Base-by-base conservation (phyloP, 495 filamentous ascomycete genomes). In the Parachaetomium inaequale region DNA sequence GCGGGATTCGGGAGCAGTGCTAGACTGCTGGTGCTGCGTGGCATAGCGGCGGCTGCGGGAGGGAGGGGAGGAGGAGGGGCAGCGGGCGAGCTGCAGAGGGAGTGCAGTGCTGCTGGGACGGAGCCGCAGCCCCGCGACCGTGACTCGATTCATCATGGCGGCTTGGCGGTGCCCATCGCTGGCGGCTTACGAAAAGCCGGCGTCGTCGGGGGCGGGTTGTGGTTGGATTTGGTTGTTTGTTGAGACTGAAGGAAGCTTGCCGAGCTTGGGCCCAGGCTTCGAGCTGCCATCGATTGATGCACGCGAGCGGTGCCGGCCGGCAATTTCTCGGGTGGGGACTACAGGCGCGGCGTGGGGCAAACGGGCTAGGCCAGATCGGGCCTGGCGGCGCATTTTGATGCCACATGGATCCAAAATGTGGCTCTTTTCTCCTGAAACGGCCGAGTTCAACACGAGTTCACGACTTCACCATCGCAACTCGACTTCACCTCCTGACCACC, bases 321-420 rank as follows among this genome's bases (percentile, higher is more conserved):
- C 68, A 69, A 55, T 65, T 66, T 61, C 23, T 66, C 65, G 66
- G 66, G 42, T 47, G 63, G 63, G 38, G 40, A 47, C 46, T n/a
- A 23, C 28, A 15, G 42, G 42, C 23, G 46, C 7, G 46, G 19
- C 28, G 64, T 65, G 61, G 64, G 64, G 65, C 42, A 43, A 38
- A 19, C 2, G 17, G 7, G 58, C 66, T 68, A 68, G 46, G 6
- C 29, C 50, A 3, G 11, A 57, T 36, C 2, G 2, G 68, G 68
- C 2, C 59, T 72, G 66, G 68, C 43, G 55, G 46, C 47, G 55
- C 62, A 64, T 29, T 29, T 71, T 63, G 68, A 72, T 68, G 68
- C 68, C 72, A 69, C 69, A 66, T 68, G 66, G 68, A 65, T 55
- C 62, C 34, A 67, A 70, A 74, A 66, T 72, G 63, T 67, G 57